phyloP scores from a whole-genome alignment of 345 rosid species.

The Erucastrum elatum region DNA sequence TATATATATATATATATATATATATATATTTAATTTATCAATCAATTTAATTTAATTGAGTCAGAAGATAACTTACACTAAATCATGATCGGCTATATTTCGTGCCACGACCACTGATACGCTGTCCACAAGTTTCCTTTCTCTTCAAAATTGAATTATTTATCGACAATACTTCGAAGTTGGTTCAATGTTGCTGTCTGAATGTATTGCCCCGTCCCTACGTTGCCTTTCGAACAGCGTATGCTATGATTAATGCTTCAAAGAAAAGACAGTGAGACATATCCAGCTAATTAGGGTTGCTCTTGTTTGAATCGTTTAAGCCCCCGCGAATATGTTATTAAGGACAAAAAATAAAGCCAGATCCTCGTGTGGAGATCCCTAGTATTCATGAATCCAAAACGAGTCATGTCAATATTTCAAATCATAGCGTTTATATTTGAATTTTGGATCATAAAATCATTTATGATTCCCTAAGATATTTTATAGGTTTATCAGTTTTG shows the following conservation, averaged over 20 bases:
- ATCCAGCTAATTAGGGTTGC: constrained; percentile 39
- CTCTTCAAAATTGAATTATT: not conserved
- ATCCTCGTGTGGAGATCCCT: constrained; percentile 17
- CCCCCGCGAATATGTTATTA: constrained; percentile 15
- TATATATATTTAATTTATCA: too few species aligned
- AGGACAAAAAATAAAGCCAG: constrained; percentile 5
- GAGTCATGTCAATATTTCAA: constrained; percentile 18
- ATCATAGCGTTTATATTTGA: not conserved
- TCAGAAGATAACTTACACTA: constrained; percentile 20
- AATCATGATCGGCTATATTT: constrained; percentile 32
- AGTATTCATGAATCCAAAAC: constrained; percentile 7
- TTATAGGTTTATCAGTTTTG: not conserved
- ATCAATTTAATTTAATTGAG: constrained; percentile 1
- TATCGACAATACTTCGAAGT: constrained; percentile 35
- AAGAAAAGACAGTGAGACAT: constrained; percentile 39
- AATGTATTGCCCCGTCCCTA: constrained; percentile 40
- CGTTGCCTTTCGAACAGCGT: constrained; percentile 34
- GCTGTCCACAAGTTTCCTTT: constrained; percentile 37
- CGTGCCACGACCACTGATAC: constrained; percentile 35
- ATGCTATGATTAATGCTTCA: constrained; percentile 34
- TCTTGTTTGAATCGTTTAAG: constrained; percentile 23
- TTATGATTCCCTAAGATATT: constrained; percentile 6
- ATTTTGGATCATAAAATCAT: constrained; percentile 1
- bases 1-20: constrained; percentile 10
- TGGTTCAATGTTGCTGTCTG: constrained; percentile 43